Evolutionary conservation across 2,329 filamentous ascomycete genomes (phyloP), one percentile per base, ranked within the genome.

Genomic region (Scedosporium aurantiacum): DNA sequence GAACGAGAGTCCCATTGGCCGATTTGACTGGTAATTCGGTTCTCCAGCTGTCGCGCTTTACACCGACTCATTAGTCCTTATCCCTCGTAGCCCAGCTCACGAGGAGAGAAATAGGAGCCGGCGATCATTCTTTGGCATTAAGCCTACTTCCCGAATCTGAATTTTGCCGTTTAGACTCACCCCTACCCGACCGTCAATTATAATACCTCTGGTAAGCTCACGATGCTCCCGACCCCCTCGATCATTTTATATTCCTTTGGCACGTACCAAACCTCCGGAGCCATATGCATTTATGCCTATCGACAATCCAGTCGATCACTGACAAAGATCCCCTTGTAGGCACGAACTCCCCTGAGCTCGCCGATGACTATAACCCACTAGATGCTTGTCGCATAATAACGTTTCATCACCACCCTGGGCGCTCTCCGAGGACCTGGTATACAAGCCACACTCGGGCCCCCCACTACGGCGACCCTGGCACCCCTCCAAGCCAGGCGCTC

Each of bases 311-410:
- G 57, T 47, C 58, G 58, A 56, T 60, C 58, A 54, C 47, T 55
- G 58, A 43, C 47, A 7, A 14, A 16, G n/a, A 45, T 23, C 37
- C 47, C 23, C 57, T 37, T 55, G n/a, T 32, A 41, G 25, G 16
- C 18, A 60, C 7, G 23, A 56, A 37, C 45, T 21, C 58, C 32
- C 47, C 16, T 37, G n/a, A 23, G 16, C n/a, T 41, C 27, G n/a
- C 56, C 10, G 56, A 32, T 23, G 56, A 16, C 41, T 41, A 41
- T 58, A 10, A n/a, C 56, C 56, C 45, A 12, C 28, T 41, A 21
- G 21, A 41, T 60, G 59, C 50, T 50, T 61, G 54, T 64, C 63
- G 68, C 67, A 69, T 67, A 67, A 69, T 57, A 63, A 65, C 67
- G 67, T 69, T 69, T 69, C 66, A 69, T 61, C 43, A 63, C 58